phyloP scores from a whole-genome alignment of 192 early-diverging fungal species.

The Backusella circina region DNA sequence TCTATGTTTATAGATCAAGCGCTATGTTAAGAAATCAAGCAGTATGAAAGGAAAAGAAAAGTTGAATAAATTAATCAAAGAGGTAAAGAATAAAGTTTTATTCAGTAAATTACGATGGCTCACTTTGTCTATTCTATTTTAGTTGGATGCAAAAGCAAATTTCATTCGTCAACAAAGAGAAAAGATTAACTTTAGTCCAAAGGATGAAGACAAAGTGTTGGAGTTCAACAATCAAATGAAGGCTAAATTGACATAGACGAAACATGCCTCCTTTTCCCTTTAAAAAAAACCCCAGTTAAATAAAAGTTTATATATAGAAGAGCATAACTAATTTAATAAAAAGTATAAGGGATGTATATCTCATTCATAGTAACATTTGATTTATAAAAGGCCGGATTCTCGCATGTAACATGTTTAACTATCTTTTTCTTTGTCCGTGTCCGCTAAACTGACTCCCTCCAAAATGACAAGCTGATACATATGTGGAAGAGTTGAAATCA shows the following conservation, averaged over 20 bases:
- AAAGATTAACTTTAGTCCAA: slow-evolving; percentile 50
- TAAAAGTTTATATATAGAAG: not conserved
- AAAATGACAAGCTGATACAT: too few species aligned
- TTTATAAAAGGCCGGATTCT: too few species aligned
- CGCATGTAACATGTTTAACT: too few species aligned
- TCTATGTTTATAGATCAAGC: slow-evolving; percentile 53
- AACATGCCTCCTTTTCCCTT: too few species aligned
- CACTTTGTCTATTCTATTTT: not conserved
- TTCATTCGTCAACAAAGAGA: slow-evolving; percentile 74
- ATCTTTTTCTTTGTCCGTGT: too few species aligned
- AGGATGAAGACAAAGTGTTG: not conserved
- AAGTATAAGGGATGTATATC: not conserved
- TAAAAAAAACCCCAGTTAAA: not conserved
- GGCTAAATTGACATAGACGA: not conserved
- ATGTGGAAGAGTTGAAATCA: too few species aligned
- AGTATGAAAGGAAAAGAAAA: slow-evolving; percentile 79
- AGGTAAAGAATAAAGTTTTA: slow-evolving; percentile 38
- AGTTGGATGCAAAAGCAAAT: slow-evolving; percentile 76
- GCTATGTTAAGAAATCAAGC: slow-evolving; percentile 79
- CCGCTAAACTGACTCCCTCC: too few species aligned
- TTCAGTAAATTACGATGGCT: not conserved
- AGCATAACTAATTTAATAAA: not conserved
- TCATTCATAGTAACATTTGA: too few species aligned
- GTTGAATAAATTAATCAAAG: slow-evolving; percentile 79
- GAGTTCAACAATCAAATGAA: slow-evolving; percentile 5